phyloP scores from a whole-genome alignment of 1,284 basidiomycete genomes.

The Moesziomyces sp. region DNA sequence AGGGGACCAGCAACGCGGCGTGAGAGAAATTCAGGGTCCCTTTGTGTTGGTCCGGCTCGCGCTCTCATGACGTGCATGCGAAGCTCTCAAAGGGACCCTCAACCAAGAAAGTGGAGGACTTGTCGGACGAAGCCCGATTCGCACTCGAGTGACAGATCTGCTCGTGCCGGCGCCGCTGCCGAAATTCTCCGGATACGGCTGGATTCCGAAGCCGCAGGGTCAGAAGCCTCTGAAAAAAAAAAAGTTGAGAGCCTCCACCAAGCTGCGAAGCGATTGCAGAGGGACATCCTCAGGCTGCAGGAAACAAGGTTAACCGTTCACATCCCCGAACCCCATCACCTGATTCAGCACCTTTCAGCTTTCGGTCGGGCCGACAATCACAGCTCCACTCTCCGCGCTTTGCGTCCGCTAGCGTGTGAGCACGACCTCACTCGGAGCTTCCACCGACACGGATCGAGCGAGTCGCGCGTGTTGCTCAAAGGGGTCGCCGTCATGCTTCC shows the following conservation, averaged over 20 bases:
- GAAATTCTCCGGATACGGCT: not conserved
- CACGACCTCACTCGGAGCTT: no score
- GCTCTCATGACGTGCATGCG: not conserved
- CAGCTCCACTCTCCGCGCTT: conserved; percentile 3
- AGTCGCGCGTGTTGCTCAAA: no score
- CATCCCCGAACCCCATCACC: not conserved
- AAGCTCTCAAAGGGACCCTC: conserved; percentile 5
- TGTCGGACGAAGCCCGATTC: not conserved
- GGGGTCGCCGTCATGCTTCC: conserved; percentile 24
- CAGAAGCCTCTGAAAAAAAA: not conserved
- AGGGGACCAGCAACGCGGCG: not conserved
- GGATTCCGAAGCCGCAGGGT: not conserved
- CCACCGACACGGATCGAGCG: no score
- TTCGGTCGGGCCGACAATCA: not conserved
- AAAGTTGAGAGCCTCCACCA: conserved; percentile 16
- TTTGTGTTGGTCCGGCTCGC: conserved; percentile 6
- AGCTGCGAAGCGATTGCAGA: conserved; percentile 1
- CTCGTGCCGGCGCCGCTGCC: no score
- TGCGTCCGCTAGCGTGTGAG: no score
- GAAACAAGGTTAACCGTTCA: not conserved
- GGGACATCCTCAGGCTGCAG: no score
- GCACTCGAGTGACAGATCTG: not conserved
- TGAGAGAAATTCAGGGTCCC: conserved; percentile 5
- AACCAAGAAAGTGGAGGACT: not conserved
- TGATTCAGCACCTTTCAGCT: not conserved